phyloP scores from a whole-genome alignment of 2,329 filamentous ascomycete genomes.

The Botrytis aclada region DNA sequence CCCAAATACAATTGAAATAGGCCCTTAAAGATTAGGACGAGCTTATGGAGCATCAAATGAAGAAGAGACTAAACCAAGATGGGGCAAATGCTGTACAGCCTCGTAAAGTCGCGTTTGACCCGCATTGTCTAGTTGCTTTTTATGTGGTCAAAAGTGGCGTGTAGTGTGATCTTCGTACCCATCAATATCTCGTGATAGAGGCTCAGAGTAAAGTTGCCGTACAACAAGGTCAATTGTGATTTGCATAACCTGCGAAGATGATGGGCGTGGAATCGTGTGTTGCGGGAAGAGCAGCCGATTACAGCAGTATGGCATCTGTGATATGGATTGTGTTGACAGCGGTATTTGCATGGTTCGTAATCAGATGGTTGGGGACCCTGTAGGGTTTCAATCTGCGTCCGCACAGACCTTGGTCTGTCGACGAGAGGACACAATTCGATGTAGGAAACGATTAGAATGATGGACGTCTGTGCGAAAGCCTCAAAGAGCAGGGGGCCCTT shows the following conservation, averaged over 20 bases:
- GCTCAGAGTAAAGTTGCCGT: not conserved
- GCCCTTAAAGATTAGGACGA: not conserved
- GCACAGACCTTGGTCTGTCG: slow-evolving; percentile 11
- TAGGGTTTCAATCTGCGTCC: not conserved
- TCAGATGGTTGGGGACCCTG: not conserved
- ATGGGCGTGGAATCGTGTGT: not conserved
- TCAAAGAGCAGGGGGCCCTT: not conserved
- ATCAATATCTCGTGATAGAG: not conserved
- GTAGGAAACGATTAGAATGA: not conserved
- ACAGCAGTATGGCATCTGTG: not conserved
- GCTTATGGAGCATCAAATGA: not conserved
- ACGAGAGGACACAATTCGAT: not conserved
- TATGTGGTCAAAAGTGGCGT: slow-evolving; percentile 5
- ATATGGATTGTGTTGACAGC: not conserved
- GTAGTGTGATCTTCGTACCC: not conserved
- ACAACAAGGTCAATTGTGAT: not conserved
- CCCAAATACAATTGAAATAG: not conserved
- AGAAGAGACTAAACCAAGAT: not conserved
- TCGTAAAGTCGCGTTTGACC: slow-evolving; percentile 6
- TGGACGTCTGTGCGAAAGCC: slow-evolving; percentile 11
- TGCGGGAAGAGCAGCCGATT: not conserved
- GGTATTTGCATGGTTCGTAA: slow-evolving; percentile 2
- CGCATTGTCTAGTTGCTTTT: not conserved
- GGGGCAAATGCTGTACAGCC: not conserved
- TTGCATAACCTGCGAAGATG: not conserved